Base-by-base conservation (phyloP, 1,284 basidiomycete genomes). In the Ustilago lituana region DNA sequence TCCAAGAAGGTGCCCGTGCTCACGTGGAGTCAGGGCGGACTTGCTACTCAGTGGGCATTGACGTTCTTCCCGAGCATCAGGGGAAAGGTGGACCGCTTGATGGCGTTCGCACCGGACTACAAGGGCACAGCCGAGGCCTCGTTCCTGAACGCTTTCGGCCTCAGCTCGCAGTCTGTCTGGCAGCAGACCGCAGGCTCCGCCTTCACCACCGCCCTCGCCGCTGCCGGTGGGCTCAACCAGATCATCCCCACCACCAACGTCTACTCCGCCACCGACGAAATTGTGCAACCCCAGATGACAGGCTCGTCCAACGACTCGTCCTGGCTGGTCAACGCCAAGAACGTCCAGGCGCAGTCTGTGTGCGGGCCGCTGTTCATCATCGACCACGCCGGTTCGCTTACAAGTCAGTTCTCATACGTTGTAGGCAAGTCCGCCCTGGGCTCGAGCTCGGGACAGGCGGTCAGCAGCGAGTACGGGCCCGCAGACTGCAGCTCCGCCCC, bases 211-310 rank as follows among this genome's bases (percentile, higher is more conserved):
- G 68, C 68, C 2, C 45, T 71, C 19, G 7, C 22, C 9, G 62
- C 65, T 33, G 68, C 68, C 1, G 68, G 68, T n/a, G 68, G 68
- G 1, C 33, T 66, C 15, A 33, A 14, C 35, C 32, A 54, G 26
- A 58, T 65, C 43, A 55, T 71, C 1, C 68, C 58, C 22, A 71
- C 68, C 12, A 71, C 68, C 27, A 61, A 60, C 50, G n/a, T 66
- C 23, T 71, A 62, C 48, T 58, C 54, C 23, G 27, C 40, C 2
- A 37, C 49, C 7, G 68, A 71, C 41, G 62, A 71, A 9, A 46
- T 65, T 20, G 62, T 71, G 2, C 61, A 70, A 31, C 62, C 67
- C 1, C 52, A 61, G 33, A 23, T 35, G 19, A 44, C 35, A 31
- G 56, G 57, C 48, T 19, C 22, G 3, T 47, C 57, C 2, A 1